Percentiles rank a stretch among this genome's conserved stretches.
These are phyloP conservation scores for Grigorovia jiainica DNA, from an alignment of 805 yeast species.

Conservation along the genomic window DNA sequence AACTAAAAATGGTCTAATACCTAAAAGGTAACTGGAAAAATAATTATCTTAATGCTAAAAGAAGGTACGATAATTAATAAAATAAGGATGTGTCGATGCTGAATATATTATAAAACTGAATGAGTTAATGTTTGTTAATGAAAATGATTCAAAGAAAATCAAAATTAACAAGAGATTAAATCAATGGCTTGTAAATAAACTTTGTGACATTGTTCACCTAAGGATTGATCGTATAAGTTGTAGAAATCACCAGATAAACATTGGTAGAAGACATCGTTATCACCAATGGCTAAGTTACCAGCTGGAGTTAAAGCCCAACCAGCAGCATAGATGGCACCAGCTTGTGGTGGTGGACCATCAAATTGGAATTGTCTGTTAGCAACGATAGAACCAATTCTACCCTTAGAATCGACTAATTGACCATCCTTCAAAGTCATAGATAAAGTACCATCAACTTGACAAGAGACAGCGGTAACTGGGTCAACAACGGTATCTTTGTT, in stretches of 20 bases:
- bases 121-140: no score
- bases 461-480: conserved; percentile 33
- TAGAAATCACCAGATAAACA: conserved; percentile 67
- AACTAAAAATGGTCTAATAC: no score
- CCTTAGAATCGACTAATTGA: conserved; percentile 48
- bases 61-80: no score
- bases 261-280: conserved; percentile 54
- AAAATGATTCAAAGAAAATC: no score
- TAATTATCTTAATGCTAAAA: no score
- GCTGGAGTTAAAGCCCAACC: conserved; percentile 53
- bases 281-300: conserved; percentile 56
- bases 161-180: conserved; percentile 41
- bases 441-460: conserved; percentile 42
- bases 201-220: conserved; percentile 53
- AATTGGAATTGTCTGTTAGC: conserved; percentile 81
- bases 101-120: neutral
- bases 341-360: no score
- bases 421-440: conserved; percentile 44
- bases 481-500: conserved; percentile 14
- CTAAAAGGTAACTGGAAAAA: no score
- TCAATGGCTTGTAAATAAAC: conserved; percentile 53
- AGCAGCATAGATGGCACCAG: conserved; percentile 59
- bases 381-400: conserved; percentile 72
- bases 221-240: conserved; percentile 60
- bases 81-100: no score